Evolutionary conservation across 129 eudicot genomes (phyloP).

Genomic region (Lactuca sativa): DNA sequence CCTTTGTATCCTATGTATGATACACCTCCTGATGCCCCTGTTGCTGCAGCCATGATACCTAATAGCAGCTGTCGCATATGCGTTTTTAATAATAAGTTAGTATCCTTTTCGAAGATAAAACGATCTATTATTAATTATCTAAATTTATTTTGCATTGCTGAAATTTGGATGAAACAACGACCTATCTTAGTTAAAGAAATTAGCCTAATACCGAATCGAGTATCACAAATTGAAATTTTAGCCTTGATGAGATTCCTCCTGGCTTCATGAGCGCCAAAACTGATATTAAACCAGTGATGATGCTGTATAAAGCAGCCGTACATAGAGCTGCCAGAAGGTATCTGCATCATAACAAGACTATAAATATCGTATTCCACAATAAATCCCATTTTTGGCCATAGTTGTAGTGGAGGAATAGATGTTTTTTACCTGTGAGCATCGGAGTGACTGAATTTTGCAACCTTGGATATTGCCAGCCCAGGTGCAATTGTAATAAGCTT

Average conservation of each 20-base stretch:
- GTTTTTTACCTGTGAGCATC: conserved; percentile 71
- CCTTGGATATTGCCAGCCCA: background rate
- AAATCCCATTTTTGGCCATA: background rate
- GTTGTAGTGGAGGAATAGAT: background rate
- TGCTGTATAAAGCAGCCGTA: conserved; percentile 55
- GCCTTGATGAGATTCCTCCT: conserved; percentile 31
- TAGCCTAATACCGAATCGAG: conserved; percentile 62
- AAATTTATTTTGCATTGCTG: background rate
- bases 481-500: conserved; percentile 37
- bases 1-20: conserved; percentile 75
- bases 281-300: conserved; percentile 48
- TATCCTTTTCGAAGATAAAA: background rate
- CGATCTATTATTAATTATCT: background rate
- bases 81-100: background rate
- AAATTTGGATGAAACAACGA: background rate
- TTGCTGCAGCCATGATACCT: conserved; percentile 76
- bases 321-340: conserved; percentile 72
- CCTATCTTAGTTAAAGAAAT: background rate
- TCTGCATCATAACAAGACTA: conserved; percentile 40
- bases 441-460: conserved; percentile 50
- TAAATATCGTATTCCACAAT: too few species aligned
- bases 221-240: conserved; percentile 42
- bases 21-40: conserved; percentile 70
- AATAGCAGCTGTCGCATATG: conserved; percentile 52
- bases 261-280: conserved; percentile 41